Conservation (phyloP, 2,329 filamentous ascomycete species). For the Colletotrichum caudatum region DNA sequence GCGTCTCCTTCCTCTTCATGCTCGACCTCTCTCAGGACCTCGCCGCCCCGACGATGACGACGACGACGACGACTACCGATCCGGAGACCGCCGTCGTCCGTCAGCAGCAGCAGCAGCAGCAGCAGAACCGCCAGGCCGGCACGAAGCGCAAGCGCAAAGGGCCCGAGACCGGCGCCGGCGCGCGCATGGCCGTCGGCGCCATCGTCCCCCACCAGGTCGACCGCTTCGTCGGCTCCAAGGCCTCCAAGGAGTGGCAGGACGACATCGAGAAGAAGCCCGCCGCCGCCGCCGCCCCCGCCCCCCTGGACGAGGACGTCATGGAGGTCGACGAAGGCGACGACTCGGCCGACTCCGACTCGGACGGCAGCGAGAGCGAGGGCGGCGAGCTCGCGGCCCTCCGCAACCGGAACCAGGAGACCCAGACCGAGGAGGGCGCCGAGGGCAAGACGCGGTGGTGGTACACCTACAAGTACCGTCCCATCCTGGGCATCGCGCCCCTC, state of each 20-base stretch:
- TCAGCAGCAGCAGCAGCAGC: slow-evolving; percentile 31
- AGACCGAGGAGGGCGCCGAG: slow-evolving; percentile 41
- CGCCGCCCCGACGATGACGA: slow-evolving; percentile 50
- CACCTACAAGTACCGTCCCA: slow-evolving; percentile 94
- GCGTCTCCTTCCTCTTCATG: slow-evolving; percentile 90
- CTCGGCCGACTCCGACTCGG: slow-evolving; percentile 48
- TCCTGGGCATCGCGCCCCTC: slow-evolving; percentile 76
- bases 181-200: slow-evolving; percentile 61
- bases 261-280: slow-evolving; percentile 47
- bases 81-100: slow-evolving; percentile 39
- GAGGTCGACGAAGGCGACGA: slow-evolving; percentile 50
- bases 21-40: slow-evolving; percentile 84
- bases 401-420: slow-evolving; percentile 44
- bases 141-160: slow-evolving; percentile 68
- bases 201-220: slow-evolving; percentile 58
- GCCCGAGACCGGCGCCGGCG: slow-evolving; percentile 64
- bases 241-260: slow-evolving; percentile 52
- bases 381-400: slow-evolving; percentile 52
- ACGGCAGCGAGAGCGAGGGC: slow-evolving; percentile 49
- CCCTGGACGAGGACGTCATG: slow-evolving; percentile 53
- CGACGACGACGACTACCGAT: slow-evolving; percentile 35
- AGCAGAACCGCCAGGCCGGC: slow-evolving; percentile 43
- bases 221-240: slow-evolving; percentile 47
- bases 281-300: too few species aligned
- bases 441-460: slow-evolving; percentile 71